Evolutionary conservation across 2,329 filamentous ascomycete species (phyloP).

Genomic region (Aureobasidium sp.): DNA sequence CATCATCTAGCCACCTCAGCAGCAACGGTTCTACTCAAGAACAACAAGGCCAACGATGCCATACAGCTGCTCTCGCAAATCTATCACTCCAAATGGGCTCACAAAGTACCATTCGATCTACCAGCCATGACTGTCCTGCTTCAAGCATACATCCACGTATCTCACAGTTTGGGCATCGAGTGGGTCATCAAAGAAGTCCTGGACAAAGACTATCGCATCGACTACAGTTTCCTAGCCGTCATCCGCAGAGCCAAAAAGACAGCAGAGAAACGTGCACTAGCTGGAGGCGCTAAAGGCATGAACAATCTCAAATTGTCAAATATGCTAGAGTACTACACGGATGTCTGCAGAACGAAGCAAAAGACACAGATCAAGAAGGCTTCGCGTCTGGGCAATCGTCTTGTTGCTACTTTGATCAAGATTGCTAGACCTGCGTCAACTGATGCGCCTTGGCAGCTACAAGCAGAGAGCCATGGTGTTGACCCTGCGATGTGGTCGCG

Average conservation of each 20-base stretch:
- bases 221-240: conserved; percentile 17
- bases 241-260: neutral
- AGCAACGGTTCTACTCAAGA: conserved; percentile 22
- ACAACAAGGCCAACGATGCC: conserved; percentile 17
- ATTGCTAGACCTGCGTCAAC: neutral
- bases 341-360: neutral
- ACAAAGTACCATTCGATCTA: conserved; percentile 20
- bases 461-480: neutral
- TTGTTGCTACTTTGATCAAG: neutral
- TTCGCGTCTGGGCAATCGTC: neutral
- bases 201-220: conserved; percentile 21
- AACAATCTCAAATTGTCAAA: neutral
- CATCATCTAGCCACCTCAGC: conserved; percentile 24
- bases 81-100: conserved; percentile 18
- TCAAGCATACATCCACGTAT: conserved; percentile 19
- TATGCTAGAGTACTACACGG: neutral
- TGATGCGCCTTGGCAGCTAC: neutral
- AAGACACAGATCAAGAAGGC: neutral
- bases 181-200: conserved; percentile 24
- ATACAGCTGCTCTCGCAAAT: conserved; percentile 24
- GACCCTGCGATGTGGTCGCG: neutral
- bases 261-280: neutral
- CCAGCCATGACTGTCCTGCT: conserved; percentile 25
- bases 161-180: conserved; percentile 17
- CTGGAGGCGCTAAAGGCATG: neutral